Percentiles rank a stretch among this genome's conserved stretches.
phyloP scores from a whole-genome alignment of 2,329 filamentous ascomycete species.

The Colletotrichum incanum region DNA sequence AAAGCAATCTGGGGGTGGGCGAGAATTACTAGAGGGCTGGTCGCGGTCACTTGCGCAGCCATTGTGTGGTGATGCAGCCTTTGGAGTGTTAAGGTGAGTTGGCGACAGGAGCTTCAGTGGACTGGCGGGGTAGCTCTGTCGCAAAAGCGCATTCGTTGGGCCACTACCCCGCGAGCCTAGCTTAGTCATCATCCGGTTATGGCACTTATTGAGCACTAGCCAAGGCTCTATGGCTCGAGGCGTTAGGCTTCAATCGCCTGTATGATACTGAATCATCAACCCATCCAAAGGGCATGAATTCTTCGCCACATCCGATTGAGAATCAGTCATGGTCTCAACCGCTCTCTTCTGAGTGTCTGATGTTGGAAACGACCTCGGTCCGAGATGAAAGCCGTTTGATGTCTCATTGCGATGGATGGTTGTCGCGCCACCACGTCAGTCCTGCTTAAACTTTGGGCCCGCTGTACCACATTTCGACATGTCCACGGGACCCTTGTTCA shows the following conservation, averaged over 20 bases:
- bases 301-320: background rate
- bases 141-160: background rate
- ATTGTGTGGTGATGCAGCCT: constrained; percentile 1
- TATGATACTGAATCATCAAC: no score
- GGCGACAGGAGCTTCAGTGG: background rate
- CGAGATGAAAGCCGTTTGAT: background rate
- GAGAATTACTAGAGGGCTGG: constrained; percentile 59
- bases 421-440: constrained; percentile 18
- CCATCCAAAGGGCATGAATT: no score
- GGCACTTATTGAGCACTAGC: no score
- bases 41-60: constrained; percentile 59
- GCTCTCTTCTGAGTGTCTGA: background rate
- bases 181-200: constrained; percentile 1
- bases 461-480: background rate
- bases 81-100: background rate
- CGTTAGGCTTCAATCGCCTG: no score
- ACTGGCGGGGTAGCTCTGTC: constrained; percentile 8
- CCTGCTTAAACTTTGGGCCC: constrained; percentile 16
- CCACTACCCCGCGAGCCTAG: background rate
- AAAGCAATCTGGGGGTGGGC: background rate
- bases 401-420: background rate
- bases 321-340: background rate
- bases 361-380: background rate
- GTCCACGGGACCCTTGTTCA: constrained; percentile 6
- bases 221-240: no score